Base-by-base conservation (phyloP, 768 basidiomycete species). In the Chalciporus chontae region DNA sequence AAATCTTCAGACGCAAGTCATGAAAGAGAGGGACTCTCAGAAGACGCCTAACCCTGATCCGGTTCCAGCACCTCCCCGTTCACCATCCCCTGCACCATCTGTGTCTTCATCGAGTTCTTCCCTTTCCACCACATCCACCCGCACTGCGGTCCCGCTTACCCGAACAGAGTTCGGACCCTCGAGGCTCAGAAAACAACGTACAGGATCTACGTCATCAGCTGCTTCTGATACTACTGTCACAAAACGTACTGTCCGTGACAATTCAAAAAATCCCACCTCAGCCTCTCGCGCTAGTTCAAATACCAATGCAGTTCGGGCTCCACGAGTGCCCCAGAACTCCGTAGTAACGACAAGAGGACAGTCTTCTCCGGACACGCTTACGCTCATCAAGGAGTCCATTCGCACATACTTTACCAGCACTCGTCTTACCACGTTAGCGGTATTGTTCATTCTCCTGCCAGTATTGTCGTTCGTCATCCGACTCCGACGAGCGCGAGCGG, bases 81-180 rank as follows among this genome's bases (percentile, higher is more conserved):
- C 74, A 14, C 64, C 74, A 40, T 73, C 78, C 2, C 83, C 77
- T 23, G 69, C 78, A 13, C 76, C 79, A 3, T 81, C 84, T 1
- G 71, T 81, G 3, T 76, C 80, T 0, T 80, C 81, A 0, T 86
- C 86, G 0, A 63, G 59, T 0, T 85, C 87, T 0, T 85, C 85
- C 4, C 70, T 84, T 26, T 88, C 87, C 0, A 87, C 85, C 8
- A 75, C 78, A 3, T 89, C 87, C 0, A 87, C 83, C 21, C 84
- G 83, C 54, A 90, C 88, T 4, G 75, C 82, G 3, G 81, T 85
- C 18, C 87, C 86, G 40, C 50, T 52, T 17, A 55, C 39, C 3
- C 43, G 47, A n/a, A 23, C 43, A 29, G 45, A 40, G 3, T n/a
- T 32, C 5, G 40, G 40, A 17, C 51, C 52, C 11, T 51, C 57